Evolutionary conservation across 371 early-diverging fungal genomes (phyloP), one percentile per base, ranked within the genome.

Genomic region (Haplosporangium sp.): DNA sequence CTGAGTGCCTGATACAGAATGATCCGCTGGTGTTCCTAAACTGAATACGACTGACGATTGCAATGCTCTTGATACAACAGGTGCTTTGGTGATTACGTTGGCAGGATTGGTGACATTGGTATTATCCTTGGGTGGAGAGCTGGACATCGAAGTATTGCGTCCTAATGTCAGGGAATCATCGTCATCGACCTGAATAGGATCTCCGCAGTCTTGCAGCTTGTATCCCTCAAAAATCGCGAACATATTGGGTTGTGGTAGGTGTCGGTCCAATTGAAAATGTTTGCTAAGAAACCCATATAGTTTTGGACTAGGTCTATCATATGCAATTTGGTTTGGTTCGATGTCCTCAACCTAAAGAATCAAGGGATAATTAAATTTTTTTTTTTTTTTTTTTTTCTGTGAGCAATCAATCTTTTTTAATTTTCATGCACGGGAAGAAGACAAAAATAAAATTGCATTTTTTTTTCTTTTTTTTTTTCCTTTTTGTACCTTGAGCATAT

Each of bases 401-500:
- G 57, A 57, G 37, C 57, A 57, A 50, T 15, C 27, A 1, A 27
- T 27, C 27, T 15, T 27, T 9, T 19, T 34, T 13, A 55, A 7
- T 34, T 34, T 48, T 55, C 55, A 55, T 55, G 55, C 39, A 42
- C 42, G 60, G 47, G 39, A 42, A 50, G 37, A 60, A 53, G 37
- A 59, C 37, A 59, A 59, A 59, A 59, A 39, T 59, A 59, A 38
- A 59, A 37, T 19, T n/a, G 6, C 40, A 17, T 59, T 50, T 20
- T 27, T 27, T 27, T 27, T 27, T 27, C 1, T 27, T 27, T 27
- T 27, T n/a, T n/a, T n/a, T n/a, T n/a, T n/a, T n/a, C n/a, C n/a
- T n/a, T n/a, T n/a, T n/a, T n/a, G 45, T 68, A 77, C 78, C 74
- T 74, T 78, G 67, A 78, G 66, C 79, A 78, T 78, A 57, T 73